phyloP scores from a whole-genome alignment of 2,329 filamentous ascomycete genomes.

The Westerdykella sp. region DNA sequence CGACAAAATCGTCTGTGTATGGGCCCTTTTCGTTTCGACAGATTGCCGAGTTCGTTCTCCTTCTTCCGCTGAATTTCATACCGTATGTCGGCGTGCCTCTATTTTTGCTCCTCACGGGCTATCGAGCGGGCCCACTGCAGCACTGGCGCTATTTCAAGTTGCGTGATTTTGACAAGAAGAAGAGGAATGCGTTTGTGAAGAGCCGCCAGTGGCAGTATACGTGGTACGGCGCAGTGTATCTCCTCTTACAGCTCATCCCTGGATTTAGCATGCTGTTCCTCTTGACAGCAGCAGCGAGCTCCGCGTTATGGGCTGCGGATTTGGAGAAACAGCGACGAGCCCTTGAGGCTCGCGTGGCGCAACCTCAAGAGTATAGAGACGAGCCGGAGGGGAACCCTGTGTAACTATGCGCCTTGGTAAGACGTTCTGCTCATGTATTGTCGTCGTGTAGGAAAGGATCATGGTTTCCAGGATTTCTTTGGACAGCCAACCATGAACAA shows the following conservation, averaged over 20 bases:
- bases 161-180: conserved; percentile 64
- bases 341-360: conserved; percentile 15
- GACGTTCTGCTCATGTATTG: conserved; percentile 2
- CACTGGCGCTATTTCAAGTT: conserved; percentile 89
- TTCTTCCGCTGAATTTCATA: conserved; percentile 72
- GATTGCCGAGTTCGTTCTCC: conserved; percentile 70
- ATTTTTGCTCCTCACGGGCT: conserved; percentile 83
- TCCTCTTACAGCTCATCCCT: conserved; percentile 81
- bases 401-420: not conserved
- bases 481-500: too few relatives aligned
- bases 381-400: conserved; percentile 13
- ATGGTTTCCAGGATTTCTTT: too few relatives aligned
- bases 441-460: not conserved
- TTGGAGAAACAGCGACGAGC: conserved; percentile 51
- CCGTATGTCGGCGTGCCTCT: conserved; percentile 76
- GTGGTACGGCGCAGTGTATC: conserved; percentile 84
- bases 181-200: conserved; percentile 64
- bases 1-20: conserved; percentile 69
- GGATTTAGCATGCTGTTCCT: conserved; percentile 91
- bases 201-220: conserved; percentile 73
- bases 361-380: conserved; percentile 24
- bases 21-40: conserved; percentile 88
- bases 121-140: conserved; percentile 77
- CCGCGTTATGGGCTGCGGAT: conserved; percentile 77
- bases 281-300: conserved; percentile 76